Evolutionary conservation across 371 early-diverging fungal species (phyloP), one percentile per base, ranked within the genome.

Genomic region (Dinochytrium kinnereticum): DNA sequence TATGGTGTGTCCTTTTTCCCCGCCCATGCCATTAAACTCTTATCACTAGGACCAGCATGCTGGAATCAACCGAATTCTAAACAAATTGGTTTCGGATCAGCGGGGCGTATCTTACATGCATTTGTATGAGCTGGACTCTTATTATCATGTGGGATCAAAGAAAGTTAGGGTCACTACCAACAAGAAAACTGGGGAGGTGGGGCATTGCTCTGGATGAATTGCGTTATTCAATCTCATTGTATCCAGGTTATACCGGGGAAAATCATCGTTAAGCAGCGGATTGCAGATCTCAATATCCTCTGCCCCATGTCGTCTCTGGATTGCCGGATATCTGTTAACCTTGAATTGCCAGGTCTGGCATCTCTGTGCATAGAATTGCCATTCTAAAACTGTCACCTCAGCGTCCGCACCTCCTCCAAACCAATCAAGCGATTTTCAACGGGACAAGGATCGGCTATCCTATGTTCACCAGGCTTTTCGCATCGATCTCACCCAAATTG

Each of bases 361-460:
- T 66, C 70, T 55, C 21, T 55, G 59, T 66, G 51, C 40, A 37
- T 38, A 30, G 71, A 21, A 13, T 44, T 44, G 49, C 49, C 21
- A 21, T 13, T 44, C 21, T 10, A 21, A 10, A 21, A 13, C 49
- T 44, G 13, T 44, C 21, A 44, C 13, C 49, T 44, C 13, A 44
- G 49, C 10, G 49, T 21, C 49, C n/a, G n/a, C 49, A 44, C 49
- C 49, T 10, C 10, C 13, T 21, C 13, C 10, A 21, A 44, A 71
- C 2, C 34, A 70, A 37, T 55, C 50, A 17, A 24, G 36, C 30
- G 34, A 51, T 24, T 69, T 64, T 51, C 13, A 33, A 66, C 69
- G 77, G 3, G 71, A 77, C 34, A 77, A 77, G 50, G 78, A 77
- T 53, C 74, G 78, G 7, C n/a, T 77, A 21, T 77, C 78, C 26